Percentiles rank a stretch among this genome's conserved stretches.
These are phyloP conservation scores for Parasarocladium wereldwijsianum DNA, from an alignment of 2,329 filamentous ascomycete genomes.

Conservation along the genomic window DNA sequence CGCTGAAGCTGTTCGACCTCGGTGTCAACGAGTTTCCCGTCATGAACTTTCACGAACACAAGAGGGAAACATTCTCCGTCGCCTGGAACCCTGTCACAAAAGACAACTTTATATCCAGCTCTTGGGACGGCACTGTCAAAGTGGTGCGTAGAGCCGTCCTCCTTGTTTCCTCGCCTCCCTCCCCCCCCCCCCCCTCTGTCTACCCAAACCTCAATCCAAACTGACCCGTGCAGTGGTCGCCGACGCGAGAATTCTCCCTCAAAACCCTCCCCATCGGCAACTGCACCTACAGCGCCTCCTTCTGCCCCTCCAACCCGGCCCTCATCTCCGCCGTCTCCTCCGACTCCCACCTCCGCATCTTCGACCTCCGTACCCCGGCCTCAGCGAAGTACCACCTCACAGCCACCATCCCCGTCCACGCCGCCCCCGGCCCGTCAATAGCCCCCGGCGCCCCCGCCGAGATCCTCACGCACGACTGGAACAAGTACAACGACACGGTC, in stretches of 20 bases:
- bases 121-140: constrained; percentile 94
- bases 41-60: constrained; percentile 86
- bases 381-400: constrained; percentile 80
- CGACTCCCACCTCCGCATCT: constrained; percentile 79
- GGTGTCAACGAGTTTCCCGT: constrained; percentile 71
- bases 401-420: constrained; percentile 70
- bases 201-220: background rate
- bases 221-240: constrained; percentile 53
- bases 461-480: constrained; percentile 94
- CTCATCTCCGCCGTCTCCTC: constrained; percentile 78
- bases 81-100: constrained; percentile 88
- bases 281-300: constrained; percentile 88
- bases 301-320: constrained; percentile 75
- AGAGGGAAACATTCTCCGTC: constrained; percentile 82
- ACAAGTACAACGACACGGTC: constrained; percentile 81
- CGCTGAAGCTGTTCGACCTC: constrained; percentile 86
- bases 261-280: constrained; percentile 79
- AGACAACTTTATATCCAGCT: constrained; percentile 77
- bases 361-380: constrained; percentile 77
- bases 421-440: constrained; percentile 33
- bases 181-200: constrained; percentile 1
- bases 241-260: constrained; percentile 57
- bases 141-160: constrained; percentile 53
- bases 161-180: background rate
- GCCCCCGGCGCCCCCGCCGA: constrained; percentile 54